Conservation (phyloP, 2,329 filamentous ascomycete genomes). For the Parastagonospora avenae region DNA sequence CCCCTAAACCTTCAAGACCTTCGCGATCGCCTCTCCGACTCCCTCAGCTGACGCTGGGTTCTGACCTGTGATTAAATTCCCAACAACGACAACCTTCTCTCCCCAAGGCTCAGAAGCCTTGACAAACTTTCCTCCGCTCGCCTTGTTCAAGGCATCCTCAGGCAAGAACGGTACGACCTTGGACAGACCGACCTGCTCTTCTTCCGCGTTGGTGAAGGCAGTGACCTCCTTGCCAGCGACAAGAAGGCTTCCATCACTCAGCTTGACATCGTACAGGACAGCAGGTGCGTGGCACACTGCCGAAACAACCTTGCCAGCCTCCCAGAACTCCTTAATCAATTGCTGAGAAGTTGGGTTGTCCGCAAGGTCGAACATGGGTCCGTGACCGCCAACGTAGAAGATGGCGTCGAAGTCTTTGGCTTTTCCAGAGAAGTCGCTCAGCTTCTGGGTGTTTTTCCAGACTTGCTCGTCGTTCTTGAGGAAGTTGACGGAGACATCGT, state of each 20-base stretch:
- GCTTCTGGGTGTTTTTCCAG: conserved; percentile 67
- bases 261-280: conserved; percentile 63
- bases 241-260: conserved; percentile 57
- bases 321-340: conserved; percentile 67
- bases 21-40: conserved; percentile 52
- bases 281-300: conserved; percentile 74
- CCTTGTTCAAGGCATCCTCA: conserved; percentile 58
- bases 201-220: conserved; percentile 64
- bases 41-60: conserved; percentile 53
- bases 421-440: conserved; percentile 62
- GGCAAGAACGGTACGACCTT: conserved; percentile 65
- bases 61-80: conserved; percentile 55
- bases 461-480: conserved; percentile 60
- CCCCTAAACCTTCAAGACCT: conserved; percentile 37
- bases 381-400: conserved; percentile 65
- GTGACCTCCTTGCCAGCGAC: conserved; percentile 64
- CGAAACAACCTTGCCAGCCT: conserved; percentile 65
- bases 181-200: conserved; percentile 52
- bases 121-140: conserved; percentile 60
- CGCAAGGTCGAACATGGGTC: conserved; percentile 71
- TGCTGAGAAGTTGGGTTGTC: conserved; percentile 61
- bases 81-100: conserved; percentile 50
- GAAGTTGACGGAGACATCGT: conserved; percentile 51
- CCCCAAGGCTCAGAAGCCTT: conserved; percentile 59
- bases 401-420: conserved; percentile 66